Evolutionary conservation across 768 basidiomycete species (phyloP), one percentile per base, ranked within the genome.

Genomic region (Suillus weaverae): DNA sequence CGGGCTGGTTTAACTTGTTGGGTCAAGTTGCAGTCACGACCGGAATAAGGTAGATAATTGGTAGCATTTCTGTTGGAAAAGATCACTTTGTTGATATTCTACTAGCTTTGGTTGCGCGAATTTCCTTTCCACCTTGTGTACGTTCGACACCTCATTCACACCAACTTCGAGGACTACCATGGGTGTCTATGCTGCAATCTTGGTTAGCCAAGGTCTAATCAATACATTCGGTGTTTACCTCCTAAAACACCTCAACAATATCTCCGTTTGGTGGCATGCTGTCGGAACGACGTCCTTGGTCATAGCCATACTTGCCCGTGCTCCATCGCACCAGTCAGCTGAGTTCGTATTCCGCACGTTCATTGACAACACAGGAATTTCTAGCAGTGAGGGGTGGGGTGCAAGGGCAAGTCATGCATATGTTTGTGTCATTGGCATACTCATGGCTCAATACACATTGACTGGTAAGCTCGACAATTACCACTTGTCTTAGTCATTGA

Each of bases 21-120:
- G 89, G 89, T 0, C 90, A 91, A 74, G 90, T 91, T 0, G 90
- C 90, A 4, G 86, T 92, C 8, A 91, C 90, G 0, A 89, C 89
- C 2, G 89, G 89, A 4, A 90, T 90, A 70, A 85, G 83, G 84
- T 87, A 57, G 20, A 74, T 66, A 33, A 9, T 33, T n/a, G 22
- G 10, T 54, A 16, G 38, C 6, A 16, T 20, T 13, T 20, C 33
- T 16, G n/a, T 22, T 35, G 38, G 61, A 11, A 32, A 46, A 30
- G 13, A 61, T 33, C 20, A 9, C 13, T 56, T 22, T 41, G 35
- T 22, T 9, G 55, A n/a, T 32, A 35, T 10, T 33, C 33, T 14
- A n/a, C 51, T 60, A 89, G 89, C 65, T 90, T 86, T 67, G 89
- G 81, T 2, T 87, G 86, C 67, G 87, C 89, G 0, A 88, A 77